Base-by-base conservation (phyloP, 768 basidiomycete genomes). In the Boletus rex-veris region DNA sequence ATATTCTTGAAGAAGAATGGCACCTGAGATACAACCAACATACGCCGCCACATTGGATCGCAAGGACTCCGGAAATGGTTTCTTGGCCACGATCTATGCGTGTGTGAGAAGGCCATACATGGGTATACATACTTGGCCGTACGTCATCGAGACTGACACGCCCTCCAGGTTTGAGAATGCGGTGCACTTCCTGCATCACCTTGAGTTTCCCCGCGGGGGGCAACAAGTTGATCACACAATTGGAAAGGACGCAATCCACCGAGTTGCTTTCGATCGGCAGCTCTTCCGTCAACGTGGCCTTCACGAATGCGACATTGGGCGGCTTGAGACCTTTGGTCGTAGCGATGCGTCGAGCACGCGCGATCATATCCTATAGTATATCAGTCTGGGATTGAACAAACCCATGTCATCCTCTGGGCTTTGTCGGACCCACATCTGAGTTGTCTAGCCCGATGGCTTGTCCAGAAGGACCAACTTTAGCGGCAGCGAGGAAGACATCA, bases 111-210 rank as follows among this genome's bases (percentile, higher is more conserved):
- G 9, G 28, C 16, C 31, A 5, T 30, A 6, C 8, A 14, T 1
- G 16, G n/a, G 5, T 4, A 36, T 26, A 24, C 12, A 24, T 15
- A 5, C 10, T 50, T 0, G n/a, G 1, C 53, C 76, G 15, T 55
- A 84, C 81, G 58, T 84, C 83, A 45, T 76, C 72, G 9, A 83
- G 58, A 2, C 74, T 74, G 24, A 83, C 59, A n/a, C 81, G 72
- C 9, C 84, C 83, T 47, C 81, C 81, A 9, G 79, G 77, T 62
- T 79, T 83, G 44, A 85, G 68, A 3, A 83, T 70, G 11, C 83
- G 71, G 45, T 74, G 63, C 0, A 73, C 68, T 53, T 85, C 83
- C 39, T 74, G 73, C 45, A 82, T 62, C 7, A 78, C 58, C n/a
- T 48, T 63, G 5, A 58, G 63, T 58, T 80, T 83, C 3, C 74